A percentile compares a stretch with the other conserved stretches of the same genome.
These are phyloP conservation scores for Penicillium brasilianum DNA, from an alignment of 2,329 filamentous ascomycete species.

Conservation along the genomic window DNA sequence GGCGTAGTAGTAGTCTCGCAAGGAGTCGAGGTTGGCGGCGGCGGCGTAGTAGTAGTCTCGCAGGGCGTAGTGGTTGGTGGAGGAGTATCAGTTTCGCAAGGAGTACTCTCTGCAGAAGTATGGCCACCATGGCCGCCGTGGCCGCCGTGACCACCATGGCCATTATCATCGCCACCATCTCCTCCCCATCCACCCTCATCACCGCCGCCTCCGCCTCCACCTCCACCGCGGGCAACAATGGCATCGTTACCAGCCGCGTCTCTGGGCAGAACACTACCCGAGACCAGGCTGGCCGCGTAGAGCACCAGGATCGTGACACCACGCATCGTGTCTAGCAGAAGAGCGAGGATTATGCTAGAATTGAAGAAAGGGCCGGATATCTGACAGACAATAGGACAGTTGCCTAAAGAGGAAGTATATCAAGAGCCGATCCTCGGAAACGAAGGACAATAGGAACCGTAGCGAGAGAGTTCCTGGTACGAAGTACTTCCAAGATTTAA, in stretches of 20 bases:
- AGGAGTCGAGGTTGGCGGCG: too few species aligned
- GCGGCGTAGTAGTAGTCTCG: not conserved
- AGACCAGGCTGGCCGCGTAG: conserved; percentile 25
- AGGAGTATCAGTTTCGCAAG: not conserved
- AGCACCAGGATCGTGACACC: conserved; percentile 26
- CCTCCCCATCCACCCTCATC: not conserved
- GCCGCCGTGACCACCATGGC: conserved; percentile 3
- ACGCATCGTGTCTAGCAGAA: conserved; percentile 28
- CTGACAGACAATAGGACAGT: not conserved
- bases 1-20: not conserved
- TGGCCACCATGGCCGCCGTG: conserved; percentile 6
- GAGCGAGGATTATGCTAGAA: conserved; percentile 16
- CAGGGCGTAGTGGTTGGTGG: not conserved
- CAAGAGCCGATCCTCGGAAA: conserved; percentile 16
- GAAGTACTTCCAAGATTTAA: conserved; percentile 13
- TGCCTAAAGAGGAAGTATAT: conserved; percentile 3
- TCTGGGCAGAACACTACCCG: conserved; percentile 25
- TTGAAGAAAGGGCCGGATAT: not conserved
- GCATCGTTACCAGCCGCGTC: conserved; percentile 16
- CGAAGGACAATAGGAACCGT: conserved; percentile 48
- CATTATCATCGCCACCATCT: conserved; percentile 7
- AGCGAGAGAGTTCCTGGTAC: conserved; percentile 52
- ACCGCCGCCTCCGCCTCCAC: conserved; percentile 11
- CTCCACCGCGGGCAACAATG: conserved; percentile 19
- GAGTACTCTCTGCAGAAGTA: not conserved